phyloP scores from a whole-genome alignment of 768 basidiomycete genomes.

The Leccinum broughii region DNA sequence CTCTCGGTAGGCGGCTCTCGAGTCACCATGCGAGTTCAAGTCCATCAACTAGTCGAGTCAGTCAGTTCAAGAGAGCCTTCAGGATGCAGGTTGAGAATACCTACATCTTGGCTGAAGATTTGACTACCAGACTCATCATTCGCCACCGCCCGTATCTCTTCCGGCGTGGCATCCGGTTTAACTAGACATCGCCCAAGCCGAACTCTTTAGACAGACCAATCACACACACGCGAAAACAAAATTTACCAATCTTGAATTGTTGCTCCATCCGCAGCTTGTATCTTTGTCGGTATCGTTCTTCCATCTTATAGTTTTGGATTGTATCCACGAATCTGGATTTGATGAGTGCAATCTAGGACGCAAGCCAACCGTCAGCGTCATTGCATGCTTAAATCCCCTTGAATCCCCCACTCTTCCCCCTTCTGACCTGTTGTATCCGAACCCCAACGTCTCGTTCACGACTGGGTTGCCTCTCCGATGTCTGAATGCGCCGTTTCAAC shows the following conservation, averaged over 20 bases:
- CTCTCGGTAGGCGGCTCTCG: conserved; percentile 88
- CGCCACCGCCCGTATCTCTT: conserved; percentile 85
- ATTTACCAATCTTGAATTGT: conserved; percentile 81
- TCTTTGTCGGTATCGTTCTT: conserved; percentile 73
- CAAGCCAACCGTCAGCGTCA: conserved; percentile 11
- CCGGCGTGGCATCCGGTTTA: conserved; percentile 89
- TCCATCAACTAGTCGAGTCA: conserved; percentile 64
- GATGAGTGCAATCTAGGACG: conserved; percentile 53
- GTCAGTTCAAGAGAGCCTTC: neutral
- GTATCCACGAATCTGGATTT: conserved; percentile 82
- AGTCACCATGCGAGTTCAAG: conserved; percentile 85
- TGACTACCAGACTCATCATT: conserved; percentile 80
- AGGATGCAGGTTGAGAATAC: conserved; percentile 10
- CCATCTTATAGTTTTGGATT: conserved; percentile 84
- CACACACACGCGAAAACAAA: neutral
- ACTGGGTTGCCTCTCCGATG: conserved; percentile 65
- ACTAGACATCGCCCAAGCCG: conserved; percentile 43
- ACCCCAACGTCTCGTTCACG: conserved; percentile 65
- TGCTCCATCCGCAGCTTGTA: conserved; percentile 82
- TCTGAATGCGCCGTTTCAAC: conserved; percentile 73
- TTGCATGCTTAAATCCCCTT: conserved; percentile 10
- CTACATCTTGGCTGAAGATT: conserved; percentile 86
- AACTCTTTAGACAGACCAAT: neutral
- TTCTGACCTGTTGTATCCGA: conserved; percentile 71
- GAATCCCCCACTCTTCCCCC: no score